Conservation (phyloP, 2,329 filamentous ascomycete genomes). For the Scortechinia acanthostroma region DNA sequence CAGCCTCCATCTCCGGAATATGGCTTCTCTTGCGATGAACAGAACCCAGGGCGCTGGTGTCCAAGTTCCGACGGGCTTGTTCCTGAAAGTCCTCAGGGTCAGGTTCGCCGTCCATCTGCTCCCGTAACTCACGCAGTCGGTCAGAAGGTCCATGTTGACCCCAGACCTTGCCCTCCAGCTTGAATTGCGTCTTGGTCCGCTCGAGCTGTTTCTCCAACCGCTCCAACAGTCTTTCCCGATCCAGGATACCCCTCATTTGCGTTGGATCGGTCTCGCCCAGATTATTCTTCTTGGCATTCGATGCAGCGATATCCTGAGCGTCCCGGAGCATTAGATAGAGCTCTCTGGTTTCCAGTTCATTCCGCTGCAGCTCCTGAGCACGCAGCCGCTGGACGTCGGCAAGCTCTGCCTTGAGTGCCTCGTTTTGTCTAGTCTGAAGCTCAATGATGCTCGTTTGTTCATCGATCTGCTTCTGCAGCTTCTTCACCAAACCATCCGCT, state of each 20-base stretch:
- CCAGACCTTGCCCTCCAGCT: slow-evolving; percentile 67
- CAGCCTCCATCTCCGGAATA: no score
- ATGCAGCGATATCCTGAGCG: slow-evolving; percentile 67
- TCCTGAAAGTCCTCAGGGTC: background rate
- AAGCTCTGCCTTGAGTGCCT: slow-evolving; percentile 62
- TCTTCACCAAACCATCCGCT: slow-evolving; percentile 66
- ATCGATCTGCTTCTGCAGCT: slow-evolving; percentile 64
- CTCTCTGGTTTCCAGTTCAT: slow-evolving; percentile 69
- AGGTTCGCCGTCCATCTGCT: slow-evolving; percentile 60
- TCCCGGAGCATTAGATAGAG: slow-evolving; percentile 75
- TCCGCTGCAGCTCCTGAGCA: slow-evolving; percentile 63
- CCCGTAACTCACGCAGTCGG: slow-evolving; percentile 63
- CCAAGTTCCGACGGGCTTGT: slow-evolving; percentile 11
- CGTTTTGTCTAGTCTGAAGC: slow-evolving; percentile 58
- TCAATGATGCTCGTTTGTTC: slow-evolving; percentile 66
- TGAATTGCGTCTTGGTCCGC: slow-evolving; percentile 69
- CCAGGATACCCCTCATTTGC: slow-evolving; percentile 65
- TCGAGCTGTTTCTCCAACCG: slow-evolving; percentile 68
- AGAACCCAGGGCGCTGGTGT: slow-evolving; percentile 33
- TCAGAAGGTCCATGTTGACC: slow-evolving; percentile 61
- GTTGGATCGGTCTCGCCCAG: slow-evolving; percentile 45
- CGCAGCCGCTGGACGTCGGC: slow-evolving; percentile 60
- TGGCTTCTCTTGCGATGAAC: slow-evolving; percentile 10
- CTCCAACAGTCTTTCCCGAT: slow-evolving; percentile 65
- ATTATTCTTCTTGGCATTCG: slow-evolving; percentile 36